These are phyloP conservation scores for Amanita exitialis DNA, from an alignment of 768 basidiomycete genomes.

Conservation along the genomic window DNA sequence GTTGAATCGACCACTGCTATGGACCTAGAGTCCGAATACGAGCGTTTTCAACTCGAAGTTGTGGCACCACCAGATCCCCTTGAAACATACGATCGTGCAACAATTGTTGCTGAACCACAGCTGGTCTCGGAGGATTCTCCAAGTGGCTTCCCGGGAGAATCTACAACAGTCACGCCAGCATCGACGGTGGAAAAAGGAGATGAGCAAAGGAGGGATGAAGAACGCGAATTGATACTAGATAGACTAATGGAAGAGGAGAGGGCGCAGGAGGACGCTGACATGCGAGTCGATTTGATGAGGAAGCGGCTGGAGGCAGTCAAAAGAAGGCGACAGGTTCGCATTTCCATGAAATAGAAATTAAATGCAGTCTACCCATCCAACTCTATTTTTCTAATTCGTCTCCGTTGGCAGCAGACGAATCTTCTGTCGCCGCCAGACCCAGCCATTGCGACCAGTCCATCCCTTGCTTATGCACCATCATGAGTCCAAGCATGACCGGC, in stretches of 20 bases:
- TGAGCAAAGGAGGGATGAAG: constrained; percentile 12
- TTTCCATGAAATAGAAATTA: neutral
- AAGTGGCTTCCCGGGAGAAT: constrained; percentile 30
- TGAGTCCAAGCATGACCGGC: constrained; percentile 79
- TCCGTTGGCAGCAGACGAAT: neutral
- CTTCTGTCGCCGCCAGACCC: constrained; percentile 19
- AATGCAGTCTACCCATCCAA: neutral
- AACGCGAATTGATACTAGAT: constrained; percentile 66
- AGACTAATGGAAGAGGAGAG: constrained; percentile 76
- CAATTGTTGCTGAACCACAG: constrained; percentile 60
- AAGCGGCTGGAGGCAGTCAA: constrained; percentile 50
- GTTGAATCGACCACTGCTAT: constrained; percentile 22
- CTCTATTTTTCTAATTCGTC: neutral
- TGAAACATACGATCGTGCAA: constrained; percentile 60
- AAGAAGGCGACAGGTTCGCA: constrained; percentile 20
- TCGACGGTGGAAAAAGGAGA: constrained; percentile 20
- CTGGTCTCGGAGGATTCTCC: constrained; percentile 30
- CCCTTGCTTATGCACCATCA: constrained; percentile 93
- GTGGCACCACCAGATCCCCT: constrained; percentile 32
- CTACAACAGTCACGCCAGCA: neutral
- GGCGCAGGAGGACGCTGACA: constrained; percentile 83
- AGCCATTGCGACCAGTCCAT: constrained; percentile 68
- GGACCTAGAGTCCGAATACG: constrained; percentile 55
- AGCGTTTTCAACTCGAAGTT: constrained; percentile 59
- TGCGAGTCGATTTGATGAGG: constrained; percentile 58